A percentile compares a stretch with the other conserved stretches of the same genome.
These are phyloP conservation scores for Psidium friedrichsthalianum DNA, from an alignment of 345 rosid genomes.

Conservation along the genomic window DNA sequence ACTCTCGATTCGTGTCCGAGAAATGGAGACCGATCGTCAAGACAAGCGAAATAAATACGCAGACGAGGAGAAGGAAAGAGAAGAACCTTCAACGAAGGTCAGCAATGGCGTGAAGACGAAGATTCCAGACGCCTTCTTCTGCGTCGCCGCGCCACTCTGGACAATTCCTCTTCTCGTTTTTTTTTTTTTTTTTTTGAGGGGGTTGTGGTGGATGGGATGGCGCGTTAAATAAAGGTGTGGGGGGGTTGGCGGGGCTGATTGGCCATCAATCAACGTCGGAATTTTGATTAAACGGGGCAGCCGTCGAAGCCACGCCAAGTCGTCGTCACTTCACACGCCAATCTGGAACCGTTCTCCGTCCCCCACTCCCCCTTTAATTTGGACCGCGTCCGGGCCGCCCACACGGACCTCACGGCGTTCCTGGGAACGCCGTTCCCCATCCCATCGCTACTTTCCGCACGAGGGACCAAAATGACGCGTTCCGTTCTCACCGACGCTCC, in stretches of 20 bases:
- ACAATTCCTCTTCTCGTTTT: not conserved
- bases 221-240: not conserved
- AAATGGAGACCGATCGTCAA: not conserved
- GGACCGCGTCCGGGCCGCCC: too few relatives aligned
- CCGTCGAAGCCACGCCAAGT: not conserved
- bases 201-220: not conserved
- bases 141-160: not conserved
- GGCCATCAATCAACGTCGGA: not conserved
- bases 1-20: not conserved
- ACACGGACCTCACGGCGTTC: not conserved
- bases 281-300: not conserved
- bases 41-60: not conserved
- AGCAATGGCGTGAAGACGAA: not conserved
- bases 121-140: not conserved
- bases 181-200: not conserved
- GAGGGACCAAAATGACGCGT: not conserved
- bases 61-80: not conserved
- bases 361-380: not conserved
- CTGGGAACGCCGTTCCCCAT: not conserved
- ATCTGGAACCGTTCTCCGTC: not conserved
- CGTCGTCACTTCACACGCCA: not conserved
- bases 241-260: not conserved
- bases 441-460: not conserved
- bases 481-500: not conserved
- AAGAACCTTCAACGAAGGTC: not conserved